Conservation (phyloP, 331 rosid genomes). For the Saraca asoca region DNA sequence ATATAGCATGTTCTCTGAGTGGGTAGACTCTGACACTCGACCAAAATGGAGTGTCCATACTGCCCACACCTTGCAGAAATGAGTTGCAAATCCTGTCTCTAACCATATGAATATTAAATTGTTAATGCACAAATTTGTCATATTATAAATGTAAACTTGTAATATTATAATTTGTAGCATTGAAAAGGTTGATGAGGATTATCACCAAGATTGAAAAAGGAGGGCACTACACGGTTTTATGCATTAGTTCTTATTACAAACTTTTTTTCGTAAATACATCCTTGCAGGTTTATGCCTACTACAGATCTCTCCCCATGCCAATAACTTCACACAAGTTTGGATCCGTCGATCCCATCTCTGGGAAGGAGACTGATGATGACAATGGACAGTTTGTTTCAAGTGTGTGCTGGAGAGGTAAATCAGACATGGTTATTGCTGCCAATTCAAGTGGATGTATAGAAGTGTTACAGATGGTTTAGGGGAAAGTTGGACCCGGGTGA, state of each 20-base stretch:
- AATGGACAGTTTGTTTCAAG: slow-evolving; percentile 90
- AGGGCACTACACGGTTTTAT: neutral
- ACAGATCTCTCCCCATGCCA: slow-evolving; percentile 86
- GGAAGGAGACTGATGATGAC: slow-evolving; percentile 86
- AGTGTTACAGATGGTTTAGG: slow-evolving; percentile 74
- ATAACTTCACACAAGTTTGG: slow-evolving; percentile 83
- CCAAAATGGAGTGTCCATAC: too few relatives aligned
- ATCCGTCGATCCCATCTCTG: slow-evolving; percentile 79
- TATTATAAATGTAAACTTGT: too few relatives aligned
- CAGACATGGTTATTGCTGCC: slow-evolving; percentile 83
- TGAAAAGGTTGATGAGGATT: neutral
- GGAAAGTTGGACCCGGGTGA: slow-evolving; percentile 24
- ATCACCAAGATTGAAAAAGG: slow-evolving; percentile 10
- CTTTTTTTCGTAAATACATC: too few relatives aligned
- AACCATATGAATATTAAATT: neutral
- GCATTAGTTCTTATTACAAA: neutral
- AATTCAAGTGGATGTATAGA: slow-evolving; percentile 89
- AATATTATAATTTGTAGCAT: slow-evolving; percentile 4
- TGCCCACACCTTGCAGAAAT: neutral
- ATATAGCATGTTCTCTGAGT: too few relatives aligned
- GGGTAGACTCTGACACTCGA: too few relatives aligned
- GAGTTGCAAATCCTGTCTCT: neutral
- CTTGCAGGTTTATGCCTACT: slow-evolving; percentile 79
- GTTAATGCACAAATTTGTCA: too few relatives aligned
- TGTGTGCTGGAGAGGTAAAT: slow-evolving; percentile 93